phyloP scores from a whole-genome alignment of 108 stramenopile species.

The Schizochytrium sp. region DNA sequence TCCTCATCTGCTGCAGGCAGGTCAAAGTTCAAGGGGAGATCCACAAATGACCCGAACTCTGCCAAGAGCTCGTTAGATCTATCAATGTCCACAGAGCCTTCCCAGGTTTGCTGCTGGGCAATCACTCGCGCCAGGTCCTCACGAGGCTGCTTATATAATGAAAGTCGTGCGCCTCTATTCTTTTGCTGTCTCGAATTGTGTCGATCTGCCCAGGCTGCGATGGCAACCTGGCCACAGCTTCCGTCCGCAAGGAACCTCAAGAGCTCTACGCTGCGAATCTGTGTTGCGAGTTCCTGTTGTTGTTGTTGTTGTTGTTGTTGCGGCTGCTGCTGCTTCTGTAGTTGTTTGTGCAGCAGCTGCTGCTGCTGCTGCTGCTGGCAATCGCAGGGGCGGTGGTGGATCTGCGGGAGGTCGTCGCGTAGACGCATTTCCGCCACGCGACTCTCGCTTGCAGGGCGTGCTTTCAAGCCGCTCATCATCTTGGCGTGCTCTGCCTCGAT shows the following conservation, averaged over 20 bases:
- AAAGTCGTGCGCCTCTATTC: neutral
- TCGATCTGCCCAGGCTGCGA: neutral
- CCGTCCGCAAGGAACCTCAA: slow-evolving; percentile 1
- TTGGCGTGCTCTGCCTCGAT: too few species aligned
- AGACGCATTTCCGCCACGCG: too few species aligned
- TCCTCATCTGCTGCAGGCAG: neutral
- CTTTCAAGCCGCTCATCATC: too few species aligned
- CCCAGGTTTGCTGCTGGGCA: too few species aligned
- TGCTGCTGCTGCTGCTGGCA: neutral
- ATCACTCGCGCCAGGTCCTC: neutral
- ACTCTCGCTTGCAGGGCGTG: too few species aligned
- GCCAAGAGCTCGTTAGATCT: neutral
- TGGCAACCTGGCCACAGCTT: neutral
- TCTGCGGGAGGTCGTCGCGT: too few species aligned
- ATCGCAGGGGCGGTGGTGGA: neutral
- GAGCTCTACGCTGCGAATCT: neutral
- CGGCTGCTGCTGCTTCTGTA: neutral
- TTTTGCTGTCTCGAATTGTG: neutral
- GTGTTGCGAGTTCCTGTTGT: neutral
- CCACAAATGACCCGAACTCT: neutral
- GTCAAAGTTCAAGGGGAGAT: neutral
- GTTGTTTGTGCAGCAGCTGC: neutral
- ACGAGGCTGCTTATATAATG: neutral
- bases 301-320: neutral
- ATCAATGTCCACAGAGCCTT: neutral